Evolutionary conservation across 1,284 basidiomycete genomes (phyloP), one percentile per base, ranked within the genome.

Genomic region (Tilletiopsis washingtonensis): DNA sequence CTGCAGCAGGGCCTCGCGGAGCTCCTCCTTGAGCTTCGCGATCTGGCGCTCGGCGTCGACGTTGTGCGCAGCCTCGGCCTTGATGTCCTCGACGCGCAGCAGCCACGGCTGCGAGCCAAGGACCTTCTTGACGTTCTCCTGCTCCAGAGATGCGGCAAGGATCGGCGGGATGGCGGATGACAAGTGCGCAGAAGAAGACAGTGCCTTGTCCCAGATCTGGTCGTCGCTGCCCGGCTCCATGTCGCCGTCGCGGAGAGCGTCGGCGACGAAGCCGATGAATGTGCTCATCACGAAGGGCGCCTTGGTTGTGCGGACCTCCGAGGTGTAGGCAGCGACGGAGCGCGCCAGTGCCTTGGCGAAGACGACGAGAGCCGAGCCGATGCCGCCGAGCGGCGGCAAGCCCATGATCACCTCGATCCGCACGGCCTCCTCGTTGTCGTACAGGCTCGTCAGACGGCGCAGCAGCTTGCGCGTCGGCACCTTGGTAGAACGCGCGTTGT

Each of bases 11-110:
- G 96, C 81, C 26, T 85, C 85, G 67, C 88, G 84, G 54, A 91
- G 82, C 73, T 97, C 89, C 55, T 94, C 91, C 54, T 84, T 84
- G 23, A 94, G 80, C 60, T 88, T 84, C 3, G 81, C 77, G 7
- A 91, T 82, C 73, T 88, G 88, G 42, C 84, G 81, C 69, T 96
- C 91, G 17, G 32, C 32, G 17, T 34, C 32, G 15, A 88, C 80
- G 64, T 96, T 96, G 75, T 88, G 80, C 0, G 88, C 83, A 1
- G 85, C 81, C 20, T 79, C 82, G 0, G 85, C 81, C 71, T 89
- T 88, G 76, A 99, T 83, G 61, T 88, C 82, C n/a, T 81, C 81
- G 4, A 93, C 81, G n/a, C 94, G 81, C 0, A 81, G 77, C 0
- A 89, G 77, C 93, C 93, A 98, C 0, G 94, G 94, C 3, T 45